Conservation (phyloP, 805 yeast species). For the Ogataea paraovalis region DNA sequence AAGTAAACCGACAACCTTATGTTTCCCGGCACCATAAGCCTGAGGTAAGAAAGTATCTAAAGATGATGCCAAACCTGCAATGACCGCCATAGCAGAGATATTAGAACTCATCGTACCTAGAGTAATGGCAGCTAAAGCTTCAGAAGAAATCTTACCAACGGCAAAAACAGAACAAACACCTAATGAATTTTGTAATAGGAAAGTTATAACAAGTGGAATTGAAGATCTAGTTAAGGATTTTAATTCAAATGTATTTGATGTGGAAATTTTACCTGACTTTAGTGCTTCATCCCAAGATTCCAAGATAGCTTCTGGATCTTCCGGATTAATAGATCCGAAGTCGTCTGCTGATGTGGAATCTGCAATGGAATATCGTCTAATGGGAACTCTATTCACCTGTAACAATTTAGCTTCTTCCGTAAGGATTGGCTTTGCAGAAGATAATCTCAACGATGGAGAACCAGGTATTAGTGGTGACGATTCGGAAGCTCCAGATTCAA, state of each 20-base stretch:
- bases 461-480: neutral
- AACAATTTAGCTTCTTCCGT: slow-evolving; percentile 29
- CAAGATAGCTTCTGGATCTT: slow-evolving; percentile 22
- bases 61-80: slow-evolving; percentile 76
- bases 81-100: slow-evolving; percentile 68
- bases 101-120: slow-evolving; percentile 76
- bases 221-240: slow-evolving; percentile 39
- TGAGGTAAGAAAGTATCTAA: slow-evolving; percentile 77
- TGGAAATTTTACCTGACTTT: slow-evolving; percentile 40
- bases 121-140: slow-evolving; percentile 72
- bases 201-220: slow-evolving; percentile 60
- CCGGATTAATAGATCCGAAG: slow-evolving; percentile 6
- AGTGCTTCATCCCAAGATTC: slow-evolving; percentile 34
- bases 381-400: slow-evolving; percentile 25
- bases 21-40: slow-evolving; percentile 67
- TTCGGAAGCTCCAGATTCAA: neutral
- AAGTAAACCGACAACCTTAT: slow-evolving; percentile 61
- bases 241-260: slow-evolving; percentile 37
- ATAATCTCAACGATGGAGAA: neutral
- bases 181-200: slow-evolving; percentile 64
- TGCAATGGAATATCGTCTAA: slow-evolving; percentile 16
- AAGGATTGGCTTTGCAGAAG: slow-evolving; percentile 9
- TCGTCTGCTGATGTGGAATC: neutral
- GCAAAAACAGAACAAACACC: slow-evolving; percentile 76
- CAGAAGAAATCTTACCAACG: slow-evolving; percentile 68